phyloP scores from a whole-genome alignment of 805 yeast genomes.

The Saturnispora ahearnii region DNA sequence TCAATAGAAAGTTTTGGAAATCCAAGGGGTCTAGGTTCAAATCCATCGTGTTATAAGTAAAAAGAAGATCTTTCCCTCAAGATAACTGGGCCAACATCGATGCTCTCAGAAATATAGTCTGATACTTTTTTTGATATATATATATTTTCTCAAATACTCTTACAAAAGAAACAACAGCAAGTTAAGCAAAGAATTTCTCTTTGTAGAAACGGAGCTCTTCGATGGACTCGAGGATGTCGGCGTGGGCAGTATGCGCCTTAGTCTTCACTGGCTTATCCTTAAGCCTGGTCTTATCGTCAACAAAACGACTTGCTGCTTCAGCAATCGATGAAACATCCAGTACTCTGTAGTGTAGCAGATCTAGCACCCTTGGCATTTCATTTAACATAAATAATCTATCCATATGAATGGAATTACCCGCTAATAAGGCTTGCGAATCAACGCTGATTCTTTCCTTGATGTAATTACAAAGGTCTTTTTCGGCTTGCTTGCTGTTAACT shows the following conservation, averaged over 20 bases:
- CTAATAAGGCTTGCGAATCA: slow-evolving; percentile 48
- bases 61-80: background rate
- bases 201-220: slow-evolving; percentile 71
- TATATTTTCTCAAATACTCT: background rate
- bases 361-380: slow-evolving; percentile 72
- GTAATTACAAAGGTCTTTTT: slow-evolving; percentile 38
- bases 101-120: background rate
- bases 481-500: slow-evolving; percentile 52
- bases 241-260: slow-evolving; percentile 74
- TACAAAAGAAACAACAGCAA: background rate
- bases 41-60: slow-evolving; percentile 4
- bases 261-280: slow-evolving; percentile 56
- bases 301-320: slow-evolving; percentile 50
- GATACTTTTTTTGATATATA: background rate
- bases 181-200: slow-evolving; percentile 14
- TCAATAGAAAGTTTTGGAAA: slow-evolving; percentile 28
- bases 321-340: slow-evolving; percentile 83
- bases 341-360: slow-evolving; percentile 59
- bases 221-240: slow-evolving; percentile 86
- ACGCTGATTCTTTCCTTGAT: background rate
- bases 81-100: background rate
- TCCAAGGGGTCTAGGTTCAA: slow-evolving; percentile 29
- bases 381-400: slow-evolving; percentile 76
- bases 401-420: slow-evolving; percentile 90
- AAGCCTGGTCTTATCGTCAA: slow-evolving; percentile 1